These are phyloP conservation scores for Gelatoporia subvermispora DNA, from an alignment of 768 basidiomycete species.

Conservation along the genomic window DNA sequence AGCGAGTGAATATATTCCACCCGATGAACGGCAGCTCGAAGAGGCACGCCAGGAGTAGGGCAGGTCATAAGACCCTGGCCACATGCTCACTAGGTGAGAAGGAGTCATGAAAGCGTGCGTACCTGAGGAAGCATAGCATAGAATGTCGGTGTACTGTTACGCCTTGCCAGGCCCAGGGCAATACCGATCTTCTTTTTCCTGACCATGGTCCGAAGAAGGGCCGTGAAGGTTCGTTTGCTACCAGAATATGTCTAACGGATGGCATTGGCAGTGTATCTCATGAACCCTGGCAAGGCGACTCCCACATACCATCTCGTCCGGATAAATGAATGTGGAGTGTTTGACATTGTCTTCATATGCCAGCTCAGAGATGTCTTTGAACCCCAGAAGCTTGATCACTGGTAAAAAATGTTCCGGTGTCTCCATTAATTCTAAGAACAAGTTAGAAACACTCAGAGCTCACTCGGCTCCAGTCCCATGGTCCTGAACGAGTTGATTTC, in stretches of 20 bases:
- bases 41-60: neutral
- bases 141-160: slow-evolving; percentile 72
- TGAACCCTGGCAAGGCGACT: neutral
- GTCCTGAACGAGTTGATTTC: slow-evolving; percentile 81
- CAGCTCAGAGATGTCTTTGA: slow-evolving; percentile 69
- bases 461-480: slow-evolving; percentile 72
- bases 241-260: slow-evolving; percentile 69
- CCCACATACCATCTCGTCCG: slow-evolving; percentile 72
- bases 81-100: slow-evolving; percentile 1
- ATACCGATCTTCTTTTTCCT: slow-evolving; percentile 80
- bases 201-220: slow-evolving; percentile 77
- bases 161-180: slow-evolving; percentile 63
- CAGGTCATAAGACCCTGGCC: neutral
- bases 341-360: slow-evolving; percentile 87
- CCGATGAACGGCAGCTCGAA: neutral
- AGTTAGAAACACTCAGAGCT: slow-evolving; percentile 16
- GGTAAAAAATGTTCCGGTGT: neutral
- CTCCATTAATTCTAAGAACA: neutral
- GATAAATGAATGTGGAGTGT: slow-evolving; percentile 88
- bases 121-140: slow-evolving; percentile 89
- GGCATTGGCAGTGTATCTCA: neutral
- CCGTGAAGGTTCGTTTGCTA: slow-evolving; percentile 87
- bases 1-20: too few species aligned
- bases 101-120: neutral
- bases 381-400: slow-evolving; percentile 92